phyloP scores from a whole-genome alignment of 306 rosid species.

The Elaeagnus macrophylla region DNA sequence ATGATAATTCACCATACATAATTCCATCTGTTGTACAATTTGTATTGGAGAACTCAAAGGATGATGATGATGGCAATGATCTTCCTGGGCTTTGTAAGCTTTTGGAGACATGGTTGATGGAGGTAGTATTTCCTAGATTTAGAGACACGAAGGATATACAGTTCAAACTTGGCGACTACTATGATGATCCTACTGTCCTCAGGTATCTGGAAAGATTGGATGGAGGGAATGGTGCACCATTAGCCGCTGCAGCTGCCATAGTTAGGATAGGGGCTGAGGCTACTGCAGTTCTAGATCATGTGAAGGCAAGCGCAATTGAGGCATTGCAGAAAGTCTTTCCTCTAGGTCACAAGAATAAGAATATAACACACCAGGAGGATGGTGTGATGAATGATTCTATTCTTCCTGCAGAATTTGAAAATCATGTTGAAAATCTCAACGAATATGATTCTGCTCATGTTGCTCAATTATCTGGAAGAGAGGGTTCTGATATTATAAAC shows the following conservation, averaged over 20 bases:
- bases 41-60: constrained; percentile 63
- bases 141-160: constrained; percentile 61
- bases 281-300: constrained; percentile 81
- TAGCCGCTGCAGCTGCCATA: constrained; percentile 98
- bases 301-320: constrained; percentile 70
- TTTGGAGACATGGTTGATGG: constrained; percentile 86
- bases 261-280: constrained; percentile 92
- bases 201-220: constrained; percentile 77
- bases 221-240: constrained; percentile 71
- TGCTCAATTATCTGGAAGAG: constrained; percentile 37
- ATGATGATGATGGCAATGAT: constrained; percentile 67
- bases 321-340: constrained; percentile 88
- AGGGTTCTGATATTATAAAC: constrained; percentile 22
- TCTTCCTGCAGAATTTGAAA: constrained; percentile 33
- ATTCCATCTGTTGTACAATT: constrained; percentile 72
- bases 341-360: constrained; percentile 35
- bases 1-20: constrained; percentile 59
- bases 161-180: constrained; percentile 89
- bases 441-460: constrained; percentile 31
- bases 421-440: constrained; percentile 30
- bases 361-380: constrained; percentile 30
- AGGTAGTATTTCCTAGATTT: constrained; percentile 88
- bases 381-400: constrained; percentile 32
- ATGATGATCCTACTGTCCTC: constrained; percentile 80
- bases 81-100: constrained; percentile 93